These are phyloP conservation scores for Boechera retrofracta DNA, from an alignment of 345 rosid genomes.

Conservation along the genomic window DNA sequence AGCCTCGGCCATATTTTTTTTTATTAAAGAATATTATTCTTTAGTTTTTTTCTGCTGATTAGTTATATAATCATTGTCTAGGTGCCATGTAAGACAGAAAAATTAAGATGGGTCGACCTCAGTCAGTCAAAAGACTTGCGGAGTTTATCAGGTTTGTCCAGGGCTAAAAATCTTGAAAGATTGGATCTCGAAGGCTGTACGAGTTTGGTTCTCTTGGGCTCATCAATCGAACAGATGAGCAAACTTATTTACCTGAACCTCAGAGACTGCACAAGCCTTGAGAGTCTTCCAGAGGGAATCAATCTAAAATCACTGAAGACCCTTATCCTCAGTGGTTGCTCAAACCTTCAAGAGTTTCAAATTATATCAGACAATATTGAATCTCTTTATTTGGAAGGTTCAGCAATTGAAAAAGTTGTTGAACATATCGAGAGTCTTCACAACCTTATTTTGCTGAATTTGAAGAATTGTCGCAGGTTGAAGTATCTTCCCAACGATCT, in stretches of 20 bases:
- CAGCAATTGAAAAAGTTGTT: slow-evolving; percentile 36
- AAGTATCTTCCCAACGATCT: slow-evolving; percentile 36
- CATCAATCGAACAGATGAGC: slow-evolving; percentile 29
- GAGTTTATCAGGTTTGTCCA: slow-evolving; percentile 41
- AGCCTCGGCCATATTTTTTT: not conserved
- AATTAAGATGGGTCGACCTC: slow-evolving; percentile 41
- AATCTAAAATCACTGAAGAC: slow-evolving; percentile 17
- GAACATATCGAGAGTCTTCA: slow-evolving; percentile 30
- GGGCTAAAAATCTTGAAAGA: slow-evolving; percentile 40
- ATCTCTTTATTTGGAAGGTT: slow-evolving; percentile 33
- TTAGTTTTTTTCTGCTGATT: not conserved
- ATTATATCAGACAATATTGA: slow-evolving; percentile 36
- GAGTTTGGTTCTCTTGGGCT: slow-evolving; percentile 17
- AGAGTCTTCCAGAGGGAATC: slow-evolving; percentile 33
- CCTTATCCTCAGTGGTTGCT: slow-evolving; percentile 44
- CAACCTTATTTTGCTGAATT: slow-evolving; percentile 36
- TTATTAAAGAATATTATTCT: not conserved
- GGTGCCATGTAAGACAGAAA: slow-evolving; percentile 32
- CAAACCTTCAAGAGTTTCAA: slow-evolving; percentile 31
- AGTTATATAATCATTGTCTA: not conserved
- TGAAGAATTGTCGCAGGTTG: slow-evolving; percentile 33
- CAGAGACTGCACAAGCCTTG: slow-evolving; percentile 34
- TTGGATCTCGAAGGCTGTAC: slow-evolving; percentile 40
- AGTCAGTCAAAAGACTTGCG: slow-evolving; percentile 29
- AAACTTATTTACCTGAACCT: slow-evolving; percentile 38